Evolutionary conservation across 495 filamentous ascomycete genomes (phyloP).

Genomic region (Penicillium robsamsonii): DNA sequence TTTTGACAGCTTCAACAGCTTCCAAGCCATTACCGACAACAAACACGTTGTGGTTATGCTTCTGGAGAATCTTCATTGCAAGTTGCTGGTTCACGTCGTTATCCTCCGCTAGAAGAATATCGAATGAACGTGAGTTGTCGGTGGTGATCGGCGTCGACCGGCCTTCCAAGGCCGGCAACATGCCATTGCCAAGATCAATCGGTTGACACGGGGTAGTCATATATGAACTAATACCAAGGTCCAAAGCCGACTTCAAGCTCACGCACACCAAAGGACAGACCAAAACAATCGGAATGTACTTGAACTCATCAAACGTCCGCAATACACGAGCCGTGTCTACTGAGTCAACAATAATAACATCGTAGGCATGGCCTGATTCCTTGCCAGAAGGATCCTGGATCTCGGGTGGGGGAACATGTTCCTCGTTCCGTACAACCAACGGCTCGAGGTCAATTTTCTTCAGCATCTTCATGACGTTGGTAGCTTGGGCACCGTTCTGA

Average conservation of each 20-base stretch:
- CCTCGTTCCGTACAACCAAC: slow-evolving; percentile 69
- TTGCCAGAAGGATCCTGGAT: slow-evolving; percentile 54
- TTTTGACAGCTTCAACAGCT: slow-evolving; percentile 84
- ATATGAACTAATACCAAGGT: slow-evolving; percentile 95
- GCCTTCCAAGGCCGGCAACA: slow-evolving; percentile 96
- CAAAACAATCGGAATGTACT: slow-evolving; percentile 95
- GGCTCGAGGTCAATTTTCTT: slow-evolving; percentile 76
- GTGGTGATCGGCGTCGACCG: slow-evolving; percentile 87
- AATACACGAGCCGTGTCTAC: slow-evolving; percentile 84
- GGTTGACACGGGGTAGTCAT: slow-evolving; percentile 97
- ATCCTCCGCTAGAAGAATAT: slow-evolving; percentile 94
- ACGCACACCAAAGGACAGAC: slow-evolving; percentile 89
- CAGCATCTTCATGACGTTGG: slow-evolving; percentile 77
- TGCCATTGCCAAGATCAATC: slow-evolving; percentile 95
- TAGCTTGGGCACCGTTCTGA: slow-evolving; percentile 66
- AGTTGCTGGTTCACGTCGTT: slow-evolving; percentile 97
- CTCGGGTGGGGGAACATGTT: slow-evolving; percentile 59
- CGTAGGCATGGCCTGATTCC: slow-evolving; percentile 70
- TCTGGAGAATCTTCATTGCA: slow-evolving; percentile 95
- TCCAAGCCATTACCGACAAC: slow-evolving; percentile 95
- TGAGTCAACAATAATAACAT: slow-evolving; percentile 96
- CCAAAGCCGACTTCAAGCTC: slow-evolving; percentile 89
- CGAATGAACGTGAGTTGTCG: slow-evolving; percentile 93
- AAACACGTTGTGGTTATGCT: slow-evolving; percentile 95
- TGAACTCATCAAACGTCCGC: slow-evolving; percentile 88